Evolutionary conservation across 768 basidiomycete genomes (phyloP), one percentile per base, ranked within the genome.

Genomic region (Polyporus arcularius): DNA sequence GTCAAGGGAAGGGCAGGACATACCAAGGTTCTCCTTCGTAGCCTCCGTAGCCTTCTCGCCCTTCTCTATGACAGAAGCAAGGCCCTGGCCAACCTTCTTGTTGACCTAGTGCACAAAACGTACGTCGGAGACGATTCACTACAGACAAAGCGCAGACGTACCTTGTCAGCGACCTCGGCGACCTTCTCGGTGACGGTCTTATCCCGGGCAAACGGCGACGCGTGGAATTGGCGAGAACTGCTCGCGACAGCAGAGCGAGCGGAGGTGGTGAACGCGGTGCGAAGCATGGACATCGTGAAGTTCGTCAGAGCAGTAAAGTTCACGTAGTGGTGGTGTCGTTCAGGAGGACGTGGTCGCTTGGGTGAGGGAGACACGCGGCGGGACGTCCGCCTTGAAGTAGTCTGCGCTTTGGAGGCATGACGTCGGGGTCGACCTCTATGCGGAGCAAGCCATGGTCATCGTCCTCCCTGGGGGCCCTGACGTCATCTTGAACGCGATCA

Each of bases 21-120:
- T 35, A 75, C 79, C 73, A 4, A 79, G 47, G 0, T 72, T 71
- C 59, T 74, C 65, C 67, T 79, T 79, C 30, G 75, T 74, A 53
- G 68, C 70, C 60, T 75, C 74, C 7, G 75, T 74, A 3, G 70
- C 78, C 59, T 73, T 65, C 65, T 81, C 77, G 15, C 75, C 79
- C 21, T 69, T 75, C 62, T 78, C 80, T 54, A 80, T 76, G 5
- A 73, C 78, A 2, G 71, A 70, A 4, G 78, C 79, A n/a, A 80
- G 65, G 16, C 73, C 72, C 51, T 70, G 35, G 3, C 78, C 80
- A 21, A 76, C 73, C 28, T 69, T 71, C 64, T 73, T 78, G 71
- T 79, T 81, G 16, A 79, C 72, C 76, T 79, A 57, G 8, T 6
- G 2, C 21, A 26, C 35, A 35, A 35, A 3, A n/a, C n/a, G n/a